Evolutionary conservation across 208 protist genomes (phyloP).

Genomic region (Trypanosoma lewisi): DNA sequence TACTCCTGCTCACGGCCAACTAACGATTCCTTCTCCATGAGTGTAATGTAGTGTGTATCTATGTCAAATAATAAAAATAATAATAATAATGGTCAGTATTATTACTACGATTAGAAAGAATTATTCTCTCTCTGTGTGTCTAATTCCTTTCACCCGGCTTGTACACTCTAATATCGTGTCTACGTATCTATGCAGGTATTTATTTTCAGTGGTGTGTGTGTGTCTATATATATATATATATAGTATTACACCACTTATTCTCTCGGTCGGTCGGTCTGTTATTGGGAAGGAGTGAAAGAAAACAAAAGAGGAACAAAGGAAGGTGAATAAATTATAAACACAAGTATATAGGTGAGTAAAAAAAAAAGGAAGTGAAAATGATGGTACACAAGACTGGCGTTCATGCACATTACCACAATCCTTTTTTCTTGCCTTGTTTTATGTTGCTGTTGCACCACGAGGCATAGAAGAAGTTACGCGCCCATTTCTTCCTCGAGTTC

Average conservation of each 20-base stretch:
- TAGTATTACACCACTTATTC: too few relatives aligned
- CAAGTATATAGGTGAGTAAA: neutral
- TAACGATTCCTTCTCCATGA: slow-evolving; percentile 30
- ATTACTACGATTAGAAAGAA: too few relatives aligned
- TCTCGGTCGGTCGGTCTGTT: too few relatives aligned
- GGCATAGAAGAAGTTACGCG: neutral
- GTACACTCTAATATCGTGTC: neutral
- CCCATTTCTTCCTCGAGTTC: neutral
- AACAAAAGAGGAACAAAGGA: neutral
- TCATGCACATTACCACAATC: neutral
- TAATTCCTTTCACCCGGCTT: neutral
- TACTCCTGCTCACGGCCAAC: slow-evolving; percentile 58
- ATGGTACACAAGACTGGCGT: too few relatives aligned
- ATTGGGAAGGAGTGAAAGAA: too few relatives aligned
- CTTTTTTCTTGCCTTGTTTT: too few relatives aligned
- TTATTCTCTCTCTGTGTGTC: too few relatives aligned
- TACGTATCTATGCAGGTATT: too few relatives aligned
- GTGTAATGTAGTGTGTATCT: neutral
- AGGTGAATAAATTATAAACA: slow-evolving; percentile 9
- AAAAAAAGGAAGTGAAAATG: slow-evolving; percentile 1
- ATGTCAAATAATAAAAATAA: neutral
- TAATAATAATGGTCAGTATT: neutral
- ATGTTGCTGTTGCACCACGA: neutral
- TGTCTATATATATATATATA: too few relatives aligned
- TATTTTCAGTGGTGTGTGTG: too few relatives aligned